Evolutionary conservation across 805 yeast species (phyloP), one percentile per base, ranked within the genome.

Genomic region (Isabelozyma heimii): DNA sequence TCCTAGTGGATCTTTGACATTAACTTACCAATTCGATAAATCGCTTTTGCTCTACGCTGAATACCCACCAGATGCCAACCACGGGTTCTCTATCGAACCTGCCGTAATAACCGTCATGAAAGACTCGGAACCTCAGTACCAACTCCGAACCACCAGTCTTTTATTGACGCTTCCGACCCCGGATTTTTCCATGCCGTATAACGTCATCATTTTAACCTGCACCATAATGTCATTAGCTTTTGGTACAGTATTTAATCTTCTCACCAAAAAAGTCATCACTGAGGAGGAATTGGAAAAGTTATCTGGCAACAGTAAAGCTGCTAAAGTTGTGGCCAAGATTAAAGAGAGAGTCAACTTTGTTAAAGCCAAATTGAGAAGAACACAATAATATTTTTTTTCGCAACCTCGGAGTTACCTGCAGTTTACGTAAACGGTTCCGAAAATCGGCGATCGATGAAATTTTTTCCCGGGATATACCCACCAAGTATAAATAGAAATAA

Each of bases 21-120:
- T 90, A 46, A 82, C 86, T 2, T 88, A 88, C 62, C 81, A 85
- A 48, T 91, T 92, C 62, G 98, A 94, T 63, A 94, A 91, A 65
- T 84, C 96, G 0, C 75, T 94, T 62, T 75, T 94, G 28, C 78
- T 85, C 49, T 84, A 88, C 52, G 87, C 91, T 3, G 98, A 94
- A 64, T 94, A 94, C 61, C 99, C 99, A n/a, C 99, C 99, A 1
- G 99, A 94, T 73, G 98, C 99, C 2, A 94, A 94, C 64, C 97
- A 94, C 59, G 99, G 99, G 0, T 94, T 94, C 67, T 92, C 91
- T 50, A 83, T 94, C 41, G 94, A 94, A 20, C 96, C 98, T 0
- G 96, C 96, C 5, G 86, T 89, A 9, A 75, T 90, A 10, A 79
- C 86, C 2, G 80, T 89, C 0, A 46, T 84, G 8, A 64, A 67